Conservation (phyloP, 805 yeast species). For the Diddensiella santjacobensis region DNA sequence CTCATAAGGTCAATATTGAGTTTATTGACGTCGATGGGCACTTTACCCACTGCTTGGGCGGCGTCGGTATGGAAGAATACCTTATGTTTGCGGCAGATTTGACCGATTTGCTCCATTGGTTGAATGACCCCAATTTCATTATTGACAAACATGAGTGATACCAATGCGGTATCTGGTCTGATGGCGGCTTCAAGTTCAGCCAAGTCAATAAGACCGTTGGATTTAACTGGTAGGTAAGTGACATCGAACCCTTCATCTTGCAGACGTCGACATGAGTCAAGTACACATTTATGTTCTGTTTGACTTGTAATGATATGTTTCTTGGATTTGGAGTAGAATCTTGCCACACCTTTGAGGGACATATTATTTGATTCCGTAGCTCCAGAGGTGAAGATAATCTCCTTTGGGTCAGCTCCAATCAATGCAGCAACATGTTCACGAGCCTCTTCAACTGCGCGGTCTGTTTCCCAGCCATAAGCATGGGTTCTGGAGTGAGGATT, state of each 20-base stretch:
- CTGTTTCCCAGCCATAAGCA: conserved; percentile 98
- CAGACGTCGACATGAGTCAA: conserved; percentile 90
- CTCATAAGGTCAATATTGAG: conserved; percentile 91
- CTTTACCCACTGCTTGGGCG: conserved; percentile 96
- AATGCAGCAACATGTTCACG: conserved; percentile 77
- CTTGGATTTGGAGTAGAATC: conserved; percentile 86
- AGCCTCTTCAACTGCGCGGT: conserved; percentile 82
- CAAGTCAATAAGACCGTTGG: conserved; percentile 74
- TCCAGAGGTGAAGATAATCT: conserved; percentile 93
- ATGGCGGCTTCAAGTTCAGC: conserved; percentile 78
- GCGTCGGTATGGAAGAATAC: conserved; percentile 96
- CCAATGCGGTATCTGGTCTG: conserved; percentile 85
- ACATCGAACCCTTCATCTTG: conserved; percentile 97
- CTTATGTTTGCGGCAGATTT: conserved; percentile 77
- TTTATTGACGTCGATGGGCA: conserved; percentile 87
- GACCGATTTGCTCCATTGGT: conserved; percentile 91
- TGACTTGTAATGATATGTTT: conserved; percentile 93
- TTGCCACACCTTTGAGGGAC: conserved; percentile 92
- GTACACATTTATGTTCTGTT: conserved; percentile 98
- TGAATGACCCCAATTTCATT: conserved; percentile 98
- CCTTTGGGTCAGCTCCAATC: conserved; percentile 92
- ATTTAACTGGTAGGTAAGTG: conserved; percentile 80
- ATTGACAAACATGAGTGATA: conserved; percentile 94
- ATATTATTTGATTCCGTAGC: conserved; percentile 97
- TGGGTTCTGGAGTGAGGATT: conserved; percentile 98